phyloP scores from a whole-genome alignment of 495 filamentous ascomycete species.

The Aspergillus incahuasiensis region DNA sequence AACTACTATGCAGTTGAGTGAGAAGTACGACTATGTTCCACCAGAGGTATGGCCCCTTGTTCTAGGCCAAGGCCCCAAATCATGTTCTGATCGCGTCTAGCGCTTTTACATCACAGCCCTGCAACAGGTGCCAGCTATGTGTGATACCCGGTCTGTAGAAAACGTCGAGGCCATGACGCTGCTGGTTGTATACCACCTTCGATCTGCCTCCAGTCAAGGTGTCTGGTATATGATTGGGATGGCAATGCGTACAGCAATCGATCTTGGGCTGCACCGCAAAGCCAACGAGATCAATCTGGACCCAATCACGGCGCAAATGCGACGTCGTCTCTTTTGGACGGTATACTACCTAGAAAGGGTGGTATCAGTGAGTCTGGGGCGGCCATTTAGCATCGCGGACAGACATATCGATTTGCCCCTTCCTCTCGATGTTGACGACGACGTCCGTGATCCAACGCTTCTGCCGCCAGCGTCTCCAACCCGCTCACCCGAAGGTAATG shows the following conservation, averaged over 20 bases:
- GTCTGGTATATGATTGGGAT: constrained; percentile 56
- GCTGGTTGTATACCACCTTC: constrained; percentile 49
- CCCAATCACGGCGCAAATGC: constrained; percentile 44
- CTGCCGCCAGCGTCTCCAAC: constrained; percentile 23
- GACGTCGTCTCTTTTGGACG: constrained; percentile 49
- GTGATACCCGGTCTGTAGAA: constrained; percentile 46
- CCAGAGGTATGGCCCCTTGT: constrained; percentile 32
- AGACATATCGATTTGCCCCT: constrained; percentile 50
- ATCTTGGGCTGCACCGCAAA: constrained; percentile 48
- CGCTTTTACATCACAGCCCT: constrained; percentile 47
- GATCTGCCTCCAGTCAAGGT: constrained; percentile 48
- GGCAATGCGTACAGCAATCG: constrained; percentile 51
- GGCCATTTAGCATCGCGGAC: constrained; percentile 50
- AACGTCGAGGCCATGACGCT: constrained; percentile 55
- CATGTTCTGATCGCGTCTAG: constrained; percentile 15
- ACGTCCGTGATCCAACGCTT: constrained; percentile 38
- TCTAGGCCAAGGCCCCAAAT: not conserved
- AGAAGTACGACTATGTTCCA: constrained; percentile 41
- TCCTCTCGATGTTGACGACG: constrained; percentile 45
- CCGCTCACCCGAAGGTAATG: not conserved
- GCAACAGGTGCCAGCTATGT: constrained; percentile 47
- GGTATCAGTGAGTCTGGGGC: constrained; percentile 47
- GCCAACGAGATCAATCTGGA: constrained; percentile 45
- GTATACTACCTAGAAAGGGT: constrained; percentile 50
- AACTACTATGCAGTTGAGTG: constrained; percentile 44